Evolutionary conservation across 148 eudicot species (phyloP), one percentile per base, ranked within the genome.

Genomic region (Silene conica): DNA sequence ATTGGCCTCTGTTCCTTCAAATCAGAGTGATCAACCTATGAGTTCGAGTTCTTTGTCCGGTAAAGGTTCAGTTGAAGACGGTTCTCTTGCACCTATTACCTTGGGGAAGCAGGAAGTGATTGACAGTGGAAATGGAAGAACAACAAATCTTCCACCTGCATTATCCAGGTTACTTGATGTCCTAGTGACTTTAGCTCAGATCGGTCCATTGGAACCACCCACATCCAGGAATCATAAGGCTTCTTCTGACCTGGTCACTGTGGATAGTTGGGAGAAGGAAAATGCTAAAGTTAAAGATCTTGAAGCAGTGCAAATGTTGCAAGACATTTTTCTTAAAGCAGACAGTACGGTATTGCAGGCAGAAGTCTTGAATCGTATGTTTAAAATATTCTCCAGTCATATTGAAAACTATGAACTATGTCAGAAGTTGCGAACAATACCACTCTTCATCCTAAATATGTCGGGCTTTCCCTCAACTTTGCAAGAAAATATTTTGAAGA

Each of bases 281-380:
- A 86, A 85, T 72, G 82, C 76, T 64, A 92, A 90, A 85, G 91
- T 96, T 58, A 92, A 89, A 83, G 99, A 96, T 74, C 86, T 92
- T 50, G 97, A 96, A 78, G 99, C 99, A 57, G 97, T 96, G 55
- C 97, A 92, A 76, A 85, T 96, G 90, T 81, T 96, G 86, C 99
- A 92, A 82, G 99, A 96, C 74, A 90, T 96, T 81, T 90, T 92
- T 83, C 92, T 96, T 18, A 96, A 96, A 83, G 89, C 93, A 60
- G 88, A 88, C 79, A 86, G 90, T 83, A 90, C 85, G 74, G 88
- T 86, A 73, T 82, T 96, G 82, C 97, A 96, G 87, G 92, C 90
- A 57, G 99, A 96, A 85, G 97, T 96, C 38, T 81, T 96, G 72
- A 92, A 89, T 80, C 87, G 99, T 80, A 90, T 96, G 92, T 96